Evolutionary conservation across 257 asterid genomes (phyloP), one percentile per base, ranked within the genome.

Genomic region (Solanum gracilifrons): DNA sequence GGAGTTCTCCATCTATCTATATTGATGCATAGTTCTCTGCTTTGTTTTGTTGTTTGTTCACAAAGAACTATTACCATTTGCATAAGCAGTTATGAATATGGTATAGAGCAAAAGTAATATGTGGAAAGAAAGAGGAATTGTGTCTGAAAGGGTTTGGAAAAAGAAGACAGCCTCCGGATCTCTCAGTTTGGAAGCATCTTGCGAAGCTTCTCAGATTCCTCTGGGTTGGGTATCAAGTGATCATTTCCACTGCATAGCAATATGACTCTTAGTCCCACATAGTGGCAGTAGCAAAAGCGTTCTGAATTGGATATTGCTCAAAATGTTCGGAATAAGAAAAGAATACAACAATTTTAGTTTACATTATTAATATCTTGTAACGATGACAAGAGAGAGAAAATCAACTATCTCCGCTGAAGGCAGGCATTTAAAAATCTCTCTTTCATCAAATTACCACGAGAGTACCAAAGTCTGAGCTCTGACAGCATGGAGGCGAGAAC

Each of bases 401-500:
- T 46, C 82, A 72, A 48, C 31, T 21, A 25, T 71, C 48, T 31
- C 66, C 32, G 13, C 4, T 23, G n/a, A 41, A 5, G 13, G 32
- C 41, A 39, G 46, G 79, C 85, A n/a, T 36, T 25, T 36, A 75
- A 58, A 87, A 39, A 76, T 76, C 58, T 23, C 60, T 76, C 82
- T 74, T 36, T 33, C 35, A 37, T n/a, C 55, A 36, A 41, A 85
- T 72, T 68, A 96, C 98, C 99, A 93, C 32, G 94, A 91, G 82
- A 96, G 95, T 84, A 86, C n/a, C n/a, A n/a, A n/a, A 21, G 96
- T 92, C 84, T 92, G 93, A 91, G 98, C 94, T 92, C 92, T 96
- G 87, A 96, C 96, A 79, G 98, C 95, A 92, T 95, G 98, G 76
- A 95, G 98, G 25, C 98, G 95, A 86, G 98, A 96, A 90, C 92